Conservation (phyloP, 1,139 yeast genomes). For the Ashbya aceris region DNA sequence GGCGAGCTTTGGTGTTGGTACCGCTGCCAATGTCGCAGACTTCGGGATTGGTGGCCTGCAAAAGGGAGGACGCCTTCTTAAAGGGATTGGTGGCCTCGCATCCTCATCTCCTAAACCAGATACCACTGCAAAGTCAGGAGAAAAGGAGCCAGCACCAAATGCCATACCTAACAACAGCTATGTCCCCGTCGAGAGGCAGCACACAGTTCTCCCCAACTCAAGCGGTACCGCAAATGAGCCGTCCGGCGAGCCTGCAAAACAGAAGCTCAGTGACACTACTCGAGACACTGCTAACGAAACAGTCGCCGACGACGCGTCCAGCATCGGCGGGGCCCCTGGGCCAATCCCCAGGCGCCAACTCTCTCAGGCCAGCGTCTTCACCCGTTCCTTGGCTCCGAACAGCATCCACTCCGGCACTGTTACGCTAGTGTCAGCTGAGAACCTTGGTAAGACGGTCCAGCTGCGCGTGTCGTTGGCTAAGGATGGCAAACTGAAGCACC, state of each 20-base stretch:
- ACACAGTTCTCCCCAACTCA: too few species aligned
- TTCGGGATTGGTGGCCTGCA: slow-evolving; percentile 36
- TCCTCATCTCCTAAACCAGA: slow-evolving; percentile 3
- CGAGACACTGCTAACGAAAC: slow-evolving; percentile 5
- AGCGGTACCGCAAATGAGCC: too few species aligned
- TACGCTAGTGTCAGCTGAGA: slow-evolving; percentile 36
- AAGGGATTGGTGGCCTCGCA: slow-evolving; percentile 18
- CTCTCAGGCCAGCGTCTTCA: slow-evolving; percentile 29
- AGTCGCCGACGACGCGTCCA: slow-evolving; percentile 8
- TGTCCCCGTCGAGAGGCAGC: slow-evolving; percentile 12
- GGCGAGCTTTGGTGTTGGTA: slow-evolving; percentile 26
- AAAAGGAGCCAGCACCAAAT: slow-evolving; percentile 10
- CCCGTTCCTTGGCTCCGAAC: slow-evolving; percentile 34
- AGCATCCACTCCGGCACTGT: slow-evolving; percentile 47
- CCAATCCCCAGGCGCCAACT: slow-evolving; percentile 11
- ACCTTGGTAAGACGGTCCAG: slow-evolving; percentile 35
- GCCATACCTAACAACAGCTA: slow-evolving; percentile 24
- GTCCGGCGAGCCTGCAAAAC: too few species aligned
- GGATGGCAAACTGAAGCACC: slow-evolving; percentile 44
- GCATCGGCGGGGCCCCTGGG: slow-evolving; percentile 12
- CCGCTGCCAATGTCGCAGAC: slow-evolving; percentile 20
- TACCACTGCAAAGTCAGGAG: slow-evolving; percentile 17
- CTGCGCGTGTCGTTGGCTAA: slow-evolving; percentile 47
- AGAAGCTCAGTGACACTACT: slow-evolving; percentile 2
- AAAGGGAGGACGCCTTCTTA: slow-evolving; percentile 36